These are phyloP conservation scores for Sporobolomyces roseus DNA, from an alignment of 768 basidiomycete species.

Conservation along the genomic window DNA sequence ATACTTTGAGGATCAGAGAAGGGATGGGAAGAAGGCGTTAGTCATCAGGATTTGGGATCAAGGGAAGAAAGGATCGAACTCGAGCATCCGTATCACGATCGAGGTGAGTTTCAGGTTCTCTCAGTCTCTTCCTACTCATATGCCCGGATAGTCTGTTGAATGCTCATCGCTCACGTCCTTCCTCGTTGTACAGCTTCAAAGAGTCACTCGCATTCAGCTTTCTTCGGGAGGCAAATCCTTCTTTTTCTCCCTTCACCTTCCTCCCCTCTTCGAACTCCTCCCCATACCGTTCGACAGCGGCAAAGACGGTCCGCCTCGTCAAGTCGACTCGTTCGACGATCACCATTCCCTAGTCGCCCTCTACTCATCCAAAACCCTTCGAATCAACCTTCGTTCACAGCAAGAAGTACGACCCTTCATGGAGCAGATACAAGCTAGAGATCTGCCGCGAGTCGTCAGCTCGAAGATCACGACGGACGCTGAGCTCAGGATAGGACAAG, in stretches of 20 bases:
- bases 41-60: too few species aligned
- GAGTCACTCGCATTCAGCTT: background rate
- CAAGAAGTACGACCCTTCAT: background rate
- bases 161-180: too few species aligned
- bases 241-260: background rate
- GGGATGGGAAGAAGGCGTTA: too few species aligned
- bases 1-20: too few species aligned
- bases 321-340: background rate
- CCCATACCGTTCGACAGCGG: background rate
- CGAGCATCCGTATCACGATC: too few species aligned
- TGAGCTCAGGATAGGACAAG: background rate
- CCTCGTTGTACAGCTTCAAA: too few species aligned
- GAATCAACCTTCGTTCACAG: background rate
- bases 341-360: background rate
- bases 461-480: background rate
- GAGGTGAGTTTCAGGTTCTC: too few species aligned
- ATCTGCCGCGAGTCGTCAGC: conserved; percentile 10
- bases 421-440: background rate
- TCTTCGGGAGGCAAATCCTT: background rate
- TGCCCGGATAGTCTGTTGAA: too few species aligned
- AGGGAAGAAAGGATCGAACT: too few species aligned
- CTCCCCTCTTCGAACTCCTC: background rate
- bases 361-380: background rate
- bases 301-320: background rate
- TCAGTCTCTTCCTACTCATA: too few species aligned